phyloP scores from a whole-genome alignment of 768 basidiomycete species.

The Auricularia heimuer region DNA sequence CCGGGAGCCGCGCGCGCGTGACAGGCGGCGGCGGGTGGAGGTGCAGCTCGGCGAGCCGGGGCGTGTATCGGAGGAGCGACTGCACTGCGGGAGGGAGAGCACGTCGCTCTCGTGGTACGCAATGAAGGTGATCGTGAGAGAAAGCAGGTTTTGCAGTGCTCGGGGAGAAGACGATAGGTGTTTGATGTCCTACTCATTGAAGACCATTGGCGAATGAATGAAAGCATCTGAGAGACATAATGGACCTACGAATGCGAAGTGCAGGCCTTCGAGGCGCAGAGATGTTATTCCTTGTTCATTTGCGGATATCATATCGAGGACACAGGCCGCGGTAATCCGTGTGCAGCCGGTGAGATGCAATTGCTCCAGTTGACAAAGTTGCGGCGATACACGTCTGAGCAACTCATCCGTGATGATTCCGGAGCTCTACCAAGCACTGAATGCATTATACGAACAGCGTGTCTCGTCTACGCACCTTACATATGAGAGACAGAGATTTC shows the following conservation, averaged over 20 bases:
- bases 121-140: conserved; percentile 47
- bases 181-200: conserved; percentile 38
- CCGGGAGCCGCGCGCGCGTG: conserved; percentile 19
- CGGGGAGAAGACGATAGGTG: conserved; percentile 28
- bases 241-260: conserved; percentile 45
- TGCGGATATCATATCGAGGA: conserved; percentile 39
- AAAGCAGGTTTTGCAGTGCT: conserved; percentile 35
- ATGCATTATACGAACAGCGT: not conserved
- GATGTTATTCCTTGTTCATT: conserved; percentile 39
- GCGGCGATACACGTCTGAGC: conserved; percentile 39
- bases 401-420: conserved; percentile 44
- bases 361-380: conserved; percentile 41
- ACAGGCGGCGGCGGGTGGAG: conserved; percentile 42
- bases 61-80: conserved; percentile 35
- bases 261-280: conserved; percentile 55
- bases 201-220: not conserved
- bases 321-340: conserved; percentile 53
- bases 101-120: conserved; percentile 26
- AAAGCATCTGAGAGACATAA: not conserved
- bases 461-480: conserved; percentile 40
- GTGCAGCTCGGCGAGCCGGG: conserved; percentile 46
- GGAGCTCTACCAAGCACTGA: not conserved
- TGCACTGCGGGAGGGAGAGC: conserved; percentile 38
- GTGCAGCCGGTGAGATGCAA: conserved; percentile 58
- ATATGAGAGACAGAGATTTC: conserved; percentile 52